phyloP scores from a whole-genome alignment of 805 yeast genomes.

The Ogataea haglerorum region DNA sequence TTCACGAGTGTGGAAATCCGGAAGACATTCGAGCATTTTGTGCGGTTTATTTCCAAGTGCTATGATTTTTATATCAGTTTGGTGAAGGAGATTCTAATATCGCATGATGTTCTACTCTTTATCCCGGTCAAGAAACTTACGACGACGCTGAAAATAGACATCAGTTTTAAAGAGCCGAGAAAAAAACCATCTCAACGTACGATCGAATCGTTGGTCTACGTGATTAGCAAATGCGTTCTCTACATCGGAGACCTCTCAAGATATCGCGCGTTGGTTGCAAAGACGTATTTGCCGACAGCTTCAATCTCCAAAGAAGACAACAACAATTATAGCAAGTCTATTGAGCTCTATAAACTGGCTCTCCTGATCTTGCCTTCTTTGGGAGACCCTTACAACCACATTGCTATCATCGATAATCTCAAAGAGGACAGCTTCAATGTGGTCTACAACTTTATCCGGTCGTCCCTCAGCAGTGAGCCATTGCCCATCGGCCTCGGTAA shows the following conservation, averaged over 20 bases:
- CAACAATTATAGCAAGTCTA: constrained; percentile 41
- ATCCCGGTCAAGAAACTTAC: constrained; percentile 31
- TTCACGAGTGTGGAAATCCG: constrained; percentile 47
- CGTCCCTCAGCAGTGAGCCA: constrained; percentile 52
- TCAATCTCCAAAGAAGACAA: constrained; percentile 35
- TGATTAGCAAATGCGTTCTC: constrained; percentile 47
- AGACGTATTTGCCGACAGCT: constrained; percentile 36
- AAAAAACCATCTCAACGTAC: constrained; percentile 13
- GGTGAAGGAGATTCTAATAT: constrained; percentile 38
- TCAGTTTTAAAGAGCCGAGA: background rate
- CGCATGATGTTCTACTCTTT: constrained; percentile 38
- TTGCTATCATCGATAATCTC: constrained; percentile 53
- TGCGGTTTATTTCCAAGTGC: constrained; percentile 46
- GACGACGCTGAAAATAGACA: constrained; percentile 25
- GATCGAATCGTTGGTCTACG: constrained; percentile 34
- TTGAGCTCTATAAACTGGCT: constrained; percentile 49
- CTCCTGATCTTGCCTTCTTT: constrained; percentile 59
- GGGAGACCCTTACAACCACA: constrained; percentile 63
- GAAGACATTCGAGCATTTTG: constrained; percentile 49
- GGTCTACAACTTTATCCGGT: constrained; percentile 52
- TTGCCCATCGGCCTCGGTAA: constrained; percentile 46
- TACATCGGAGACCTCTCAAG: constrained; percentile 59
- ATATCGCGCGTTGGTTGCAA: constrained; percentile 49
- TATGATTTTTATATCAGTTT: constrained; percentile 46
- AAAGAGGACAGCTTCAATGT: constrained; percentile 46